Conservation (phyloP, 495 filamentous ascomycete genomes). For the Cudoniella acicularis region DNA sequence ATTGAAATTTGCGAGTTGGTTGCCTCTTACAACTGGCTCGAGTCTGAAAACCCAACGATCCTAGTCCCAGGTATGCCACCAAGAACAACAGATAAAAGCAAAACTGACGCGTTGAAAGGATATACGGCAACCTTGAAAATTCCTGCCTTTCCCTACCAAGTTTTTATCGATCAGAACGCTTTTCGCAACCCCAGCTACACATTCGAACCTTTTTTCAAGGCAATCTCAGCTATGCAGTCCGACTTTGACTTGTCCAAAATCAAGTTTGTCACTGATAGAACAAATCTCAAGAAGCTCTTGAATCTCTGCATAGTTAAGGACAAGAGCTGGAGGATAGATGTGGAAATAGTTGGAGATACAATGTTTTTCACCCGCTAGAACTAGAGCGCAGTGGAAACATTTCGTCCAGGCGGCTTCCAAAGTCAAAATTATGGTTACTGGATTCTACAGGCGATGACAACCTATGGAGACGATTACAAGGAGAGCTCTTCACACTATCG, state of each 20-base stretch:
- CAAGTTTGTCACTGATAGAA: neutral
- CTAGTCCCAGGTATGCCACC: too few species aligned
- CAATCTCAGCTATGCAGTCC: neutral
- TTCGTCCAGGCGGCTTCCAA: neutral
- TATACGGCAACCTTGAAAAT: too few species aligned
- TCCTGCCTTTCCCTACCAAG: slow-evolving; percentile 7
- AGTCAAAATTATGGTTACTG: neutral
- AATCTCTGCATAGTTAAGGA: neutral
- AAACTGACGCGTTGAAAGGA: too few species aligned
- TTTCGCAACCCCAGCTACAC: neutral
- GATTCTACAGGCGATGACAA: neutral
- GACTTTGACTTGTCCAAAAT: neutral
- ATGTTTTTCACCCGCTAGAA: neutral
- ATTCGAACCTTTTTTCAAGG: neutral
- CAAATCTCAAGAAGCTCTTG: neutral
- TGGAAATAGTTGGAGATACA: neutral
- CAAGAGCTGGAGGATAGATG: neutral
- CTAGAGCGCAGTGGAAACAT: neutral
- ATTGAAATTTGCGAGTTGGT: too few species aligned
- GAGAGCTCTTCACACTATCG: neutral
- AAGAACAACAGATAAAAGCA: too few species aligned
- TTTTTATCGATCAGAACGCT: neutral
- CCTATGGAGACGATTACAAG: neutral
- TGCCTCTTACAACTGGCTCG: too few species aligned
- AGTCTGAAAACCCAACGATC: too few species aligned